These are phyloP conservation scores for Lactifluus volemus DNA, from an alignment of 768 basidiomycete genomes.

Conservation along the genomic window DNA sequence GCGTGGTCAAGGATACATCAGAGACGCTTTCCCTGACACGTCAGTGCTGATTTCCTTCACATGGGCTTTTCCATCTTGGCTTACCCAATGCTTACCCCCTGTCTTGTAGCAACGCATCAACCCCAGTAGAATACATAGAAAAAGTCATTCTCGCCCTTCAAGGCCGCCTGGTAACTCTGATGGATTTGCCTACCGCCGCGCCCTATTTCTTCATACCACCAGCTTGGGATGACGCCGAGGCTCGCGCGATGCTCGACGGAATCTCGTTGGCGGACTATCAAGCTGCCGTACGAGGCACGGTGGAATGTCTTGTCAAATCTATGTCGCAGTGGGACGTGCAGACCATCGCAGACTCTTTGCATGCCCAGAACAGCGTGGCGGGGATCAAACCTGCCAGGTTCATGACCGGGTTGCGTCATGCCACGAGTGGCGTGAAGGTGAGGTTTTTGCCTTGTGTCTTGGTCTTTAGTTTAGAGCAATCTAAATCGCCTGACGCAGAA, in stretches of 20 bases:
- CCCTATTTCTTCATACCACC: constrained; percentile 78
- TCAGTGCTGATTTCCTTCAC: constrained; percentile 22
- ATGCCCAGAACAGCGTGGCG: constrained; percentile 35
- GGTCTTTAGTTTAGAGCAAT: background rate
- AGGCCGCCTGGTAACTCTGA: constrained; percentile 62
- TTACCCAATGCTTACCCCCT: background rate
- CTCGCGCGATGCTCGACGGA: constrained; percentile 41
- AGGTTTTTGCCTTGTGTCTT: background rate
- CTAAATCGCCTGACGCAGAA: constrained; percentile 19
- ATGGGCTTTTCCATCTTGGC: background rate
- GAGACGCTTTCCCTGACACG: constrained; percentile 52
- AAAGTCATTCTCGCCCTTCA: constrained; percentile 30
- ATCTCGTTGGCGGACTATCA: constrained; percentile 35
- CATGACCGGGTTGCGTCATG: constrained; percentile 68
- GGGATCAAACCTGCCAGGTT: constrained; percentile 42
- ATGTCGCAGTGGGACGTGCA: constrained; percentile 32
- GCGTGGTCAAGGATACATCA: constrained; percentile 45
- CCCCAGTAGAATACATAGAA: constrained; percentile 9
- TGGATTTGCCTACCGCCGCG: constrained; percentile 58
- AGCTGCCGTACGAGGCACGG: constrained; percentile 29
- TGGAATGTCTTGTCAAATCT: constrained; percentile 21
- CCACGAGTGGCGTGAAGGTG: constrained; percentile 79
- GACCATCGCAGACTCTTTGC: constrained; percentile 33
- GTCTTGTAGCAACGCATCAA: background rate
- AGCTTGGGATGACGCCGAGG: constrained; percentile 45